Conservation (phyloP, 345 rosid genomes). For the Syzygium jambos region DNA sequence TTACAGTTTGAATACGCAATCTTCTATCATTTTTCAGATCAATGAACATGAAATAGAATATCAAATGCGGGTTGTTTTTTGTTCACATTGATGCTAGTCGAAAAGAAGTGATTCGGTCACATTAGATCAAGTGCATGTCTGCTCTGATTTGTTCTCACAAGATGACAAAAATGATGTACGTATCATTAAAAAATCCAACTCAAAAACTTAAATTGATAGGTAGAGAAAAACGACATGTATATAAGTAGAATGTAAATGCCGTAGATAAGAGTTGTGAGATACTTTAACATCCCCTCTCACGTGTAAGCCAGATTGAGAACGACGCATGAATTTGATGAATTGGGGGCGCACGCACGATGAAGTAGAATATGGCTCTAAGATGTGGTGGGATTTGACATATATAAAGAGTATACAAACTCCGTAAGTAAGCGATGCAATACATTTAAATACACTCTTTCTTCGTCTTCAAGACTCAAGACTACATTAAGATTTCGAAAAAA, state of each 20-base stretch:
- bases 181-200: neutral
- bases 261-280: neutral
- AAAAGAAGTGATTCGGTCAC: neutral
- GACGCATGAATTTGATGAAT: neutral
- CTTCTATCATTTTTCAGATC: neutral
- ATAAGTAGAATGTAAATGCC: neutral
- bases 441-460: neutral
- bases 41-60: neutral
- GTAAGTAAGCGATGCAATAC: neutral
- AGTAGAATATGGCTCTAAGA: neutral
- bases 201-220: neutral
- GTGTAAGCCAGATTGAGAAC: neutral
- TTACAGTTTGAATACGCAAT: neutral
- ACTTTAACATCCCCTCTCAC: neutral
- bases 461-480: neutral
- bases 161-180: neutral
- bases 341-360: too few species aligned
- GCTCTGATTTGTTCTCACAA: neutral
- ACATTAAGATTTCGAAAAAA: neutral
- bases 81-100: neutral
- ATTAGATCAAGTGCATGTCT: neutral
- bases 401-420: neutral
- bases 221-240: neutral
- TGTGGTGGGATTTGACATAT: neutral
- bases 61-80: neutral